These are phyloP conservation scores for Erodium chrysanthum DNA, from an alignment of 441 rosid species.

Conservation along the genomic window DNA sequence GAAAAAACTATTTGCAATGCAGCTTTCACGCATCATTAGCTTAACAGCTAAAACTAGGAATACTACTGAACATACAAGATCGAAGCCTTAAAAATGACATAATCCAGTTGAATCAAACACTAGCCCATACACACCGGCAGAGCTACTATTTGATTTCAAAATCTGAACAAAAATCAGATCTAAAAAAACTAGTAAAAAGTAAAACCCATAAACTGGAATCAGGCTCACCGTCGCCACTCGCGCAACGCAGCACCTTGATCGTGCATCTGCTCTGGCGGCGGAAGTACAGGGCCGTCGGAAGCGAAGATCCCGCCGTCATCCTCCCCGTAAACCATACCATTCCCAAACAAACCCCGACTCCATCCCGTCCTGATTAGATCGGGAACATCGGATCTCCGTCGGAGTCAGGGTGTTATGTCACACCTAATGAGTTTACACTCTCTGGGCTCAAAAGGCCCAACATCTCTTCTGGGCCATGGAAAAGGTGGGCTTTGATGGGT, in stretches of 20 bases:
- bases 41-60: too few species aligned
- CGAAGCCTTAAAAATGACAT: not conserved
- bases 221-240: conserved; percentile 1
- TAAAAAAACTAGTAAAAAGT: not conserved
- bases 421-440: too few species aligned
- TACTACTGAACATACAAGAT: too few species aligned
- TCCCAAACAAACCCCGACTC: too few species aligned
- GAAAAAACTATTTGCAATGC: not conserved
- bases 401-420: too few species aligned
- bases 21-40: not conserved
- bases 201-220: not conserved
- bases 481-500: too few species aligned
- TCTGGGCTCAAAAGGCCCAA: not conserved
- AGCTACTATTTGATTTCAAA: not conserved
- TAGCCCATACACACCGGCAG: not conserved
- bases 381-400: too few species aligned
- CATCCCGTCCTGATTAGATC: too few species aligned
- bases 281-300: not conserved
- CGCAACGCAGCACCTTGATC: not conserved
- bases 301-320: not conserved
- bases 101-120: not conserved
- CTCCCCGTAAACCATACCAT: not conserved
- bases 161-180: not conserved
- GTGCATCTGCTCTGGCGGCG: conserved; percentile 1
- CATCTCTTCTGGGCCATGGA: not conserved